Conservation (phyloP, 192 early-diverging fungal genomes). For the Backusella morwellensis region DNA sequence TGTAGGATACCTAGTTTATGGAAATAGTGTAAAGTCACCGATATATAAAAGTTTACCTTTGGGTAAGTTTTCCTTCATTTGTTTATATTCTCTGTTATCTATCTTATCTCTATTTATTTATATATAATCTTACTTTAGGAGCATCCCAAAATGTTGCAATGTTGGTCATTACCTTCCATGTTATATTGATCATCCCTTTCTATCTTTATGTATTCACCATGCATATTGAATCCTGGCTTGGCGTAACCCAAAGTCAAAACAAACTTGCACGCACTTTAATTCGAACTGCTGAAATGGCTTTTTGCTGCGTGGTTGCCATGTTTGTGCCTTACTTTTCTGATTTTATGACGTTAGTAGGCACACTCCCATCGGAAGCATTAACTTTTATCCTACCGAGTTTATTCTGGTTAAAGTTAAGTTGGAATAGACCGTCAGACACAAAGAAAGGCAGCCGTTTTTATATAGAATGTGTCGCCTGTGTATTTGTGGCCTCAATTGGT, state of each 20-base stretch:
- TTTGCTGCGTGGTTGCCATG: slow-evolving; percentile 60
- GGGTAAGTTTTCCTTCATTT: slow-evolving; percentile 32
- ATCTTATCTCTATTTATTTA: not conserved
- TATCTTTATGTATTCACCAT: slow-evolving; percentile 70
- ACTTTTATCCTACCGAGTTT: slow-evolving; percentile 79
- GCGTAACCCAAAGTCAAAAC: not conserved
- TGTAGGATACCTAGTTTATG: slow-evolving; percentile 74
- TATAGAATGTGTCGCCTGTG: slow-evolving; percentile 43
- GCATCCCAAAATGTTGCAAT: slow-evolving; percentile 56
- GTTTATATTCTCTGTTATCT: slow-evolving; percentile 46
- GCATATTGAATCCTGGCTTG: slow-evolving; percentile 65
- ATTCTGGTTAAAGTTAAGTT: slow-evolving; percentile 72
- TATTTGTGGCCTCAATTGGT: slow-evolving; percentile 55
- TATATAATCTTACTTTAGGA: slow-evolving; percentile 25
- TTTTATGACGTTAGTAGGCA: slow-evolving; percentile 72
- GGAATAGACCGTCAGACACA: slow-evolving; percentile 21
- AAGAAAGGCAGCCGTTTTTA: not conserved
- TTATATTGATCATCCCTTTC: slow-evolving; percentile 74
- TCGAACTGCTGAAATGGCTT: slow-evolving; percentile 52
- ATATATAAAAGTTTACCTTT: slow-evolving; percentile 71
- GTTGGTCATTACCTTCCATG: slow-evolving; percentile 74
- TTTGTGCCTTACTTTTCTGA: slow-evolving; percentile 76
- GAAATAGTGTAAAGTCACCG: slow-evolving; percentile 60
- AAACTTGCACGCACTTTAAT: slow-evolving; percentile 37
- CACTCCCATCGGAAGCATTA: slow-evolving; percentile 64